Evolutionary conservation across 2,329 filamentous ascomycete genomes (phyloP), one percentile per base, ranked within the genome.

Genomic region (Colletotrichum sp.): DNA sequence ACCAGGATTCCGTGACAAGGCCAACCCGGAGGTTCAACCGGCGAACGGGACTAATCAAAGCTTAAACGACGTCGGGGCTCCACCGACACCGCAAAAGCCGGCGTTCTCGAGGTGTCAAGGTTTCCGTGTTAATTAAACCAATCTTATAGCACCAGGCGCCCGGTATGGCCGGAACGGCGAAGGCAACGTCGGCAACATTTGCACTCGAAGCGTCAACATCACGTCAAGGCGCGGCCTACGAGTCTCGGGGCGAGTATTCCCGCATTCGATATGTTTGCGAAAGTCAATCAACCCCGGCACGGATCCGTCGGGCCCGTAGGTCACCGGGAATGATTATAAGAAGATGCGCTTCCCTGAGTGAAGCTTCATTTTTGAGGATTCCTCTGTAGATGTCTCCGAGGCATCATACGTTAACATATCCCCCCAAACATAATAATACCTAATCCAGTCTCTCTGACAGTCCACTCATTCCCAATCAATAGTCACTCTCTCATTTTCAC

Each of bases 61-160:
- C 38, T 66, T 66, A 52, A 66, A 10, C 21, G 4, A 26, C 16
- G 43, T 48, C 13, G 16, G 26, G 43, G 36, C 62, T 18, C 62
- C 13, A 48, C 21, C 34, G 8, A 36, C 21, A 13, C 62, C 21
- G 16, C 43, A 52, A 21, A 52, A 2, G 43, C 21, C 21, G 13
- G 32, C 60, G 1, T 24, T 34, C 21, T 38, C 32, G 32, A 64
- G 32, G 4, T 36, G 13, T 28, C 24, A 68, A 68, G 66, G 66
- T 68, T 68, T 43, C 52, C 52, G 66, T 30, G 8, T 60, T 68
- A 38, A 68, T 43, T 68, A 43, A n/a, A 43, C 15, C 32, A 68
- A 68, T 68, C 5, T 60, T 32, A 32, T 58, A 21, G 7, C 15
- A 56, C 30, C 48, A 38, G 13, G 21, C 24, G n/a, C 15, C n/a